These are phyloP conservation scores for Thelephora terrestris DNA, from an alignment of 1,284 basidiomycete species.

Conservation along the genomic window DNA sequence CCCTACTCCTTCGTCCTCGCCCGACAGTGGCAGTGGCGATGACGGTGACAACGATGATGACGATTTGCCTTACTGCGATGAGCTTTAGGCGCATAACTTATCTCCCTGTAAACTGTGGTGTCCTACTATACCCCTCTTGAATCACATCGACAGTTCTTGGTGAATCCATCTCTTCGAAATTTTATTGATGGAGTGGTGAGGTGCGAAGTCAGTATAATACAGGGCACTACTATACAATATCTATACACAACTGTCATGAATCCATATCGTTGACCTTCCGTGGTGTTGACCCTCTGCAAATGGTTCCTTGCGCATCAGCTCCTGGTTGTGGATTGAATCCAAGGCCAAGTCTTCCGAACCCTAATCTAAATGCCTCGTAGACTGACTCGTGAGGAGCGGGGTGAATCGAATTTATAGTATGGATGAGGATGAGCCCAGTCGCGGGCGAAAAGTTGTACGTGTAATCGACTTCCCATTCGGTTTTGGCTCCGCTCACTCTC, in stretches of 20 bases:
- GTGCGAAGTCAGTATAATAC: background rate
- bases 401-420: slow-evolving; percentile 60
- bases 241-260: background rate
- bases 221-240: background rate
- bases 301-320: too few relatives aligned
- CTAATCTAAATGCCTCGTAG: slow-evolving; percentile 48
- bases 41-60: slow-evolving; percentile 34
- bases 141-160: background rate
- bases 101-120: background rate
- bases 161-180: background rate
- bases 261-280: background rate
- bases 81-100: slow-evolving; percentile 15
- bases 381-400: slow-evolving; percentile 64
- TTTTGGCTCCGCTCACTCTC: slow-evolving; percentile 45
- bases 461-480: slow-evolving; percentile 61
- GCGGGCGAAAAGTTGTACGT: slow-evolving; percentile 65
- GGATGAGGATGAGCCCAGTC: slow-evolving; percentile 51
- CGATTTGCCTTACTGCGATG: slow-evolving; percentile 52
- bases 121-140: background rate
- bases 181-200: background rate
- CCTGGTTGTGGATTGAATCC: background rate
- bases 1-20: slow-evolving; percentile 12
- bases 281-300: too few relatives aligned
- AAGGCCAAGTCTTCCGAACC: slow-evolving; percentile 27
- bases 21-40: slow-evolving; percentile 14